A percentile compares a stretch with the other conserved stretches of the same genome.
Evolutionary conservation across 177 flowering plant species (phyloP).

Genomic region (Telopea speciosissima): DNA sequence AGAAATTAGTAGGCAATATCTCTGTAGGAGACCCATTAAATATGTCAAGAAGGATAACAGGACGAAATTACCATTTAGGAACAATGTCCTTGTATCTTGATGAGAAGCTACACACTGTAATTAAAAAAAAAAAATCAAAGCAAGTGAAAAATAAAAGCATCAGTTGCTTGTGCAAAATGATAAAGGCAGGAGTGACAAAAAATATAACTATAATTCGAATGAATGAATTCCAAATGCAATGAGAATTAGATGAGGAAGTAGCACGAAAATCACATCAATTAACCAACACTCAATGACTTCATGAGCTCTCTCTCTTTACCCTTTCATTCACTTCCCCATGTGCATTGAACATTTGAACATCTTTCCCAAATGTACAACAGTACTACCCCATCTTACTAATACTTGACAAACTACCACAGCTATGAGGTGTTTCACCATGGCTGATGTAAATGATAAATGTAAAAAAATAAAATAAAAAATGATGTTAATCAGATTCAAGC

Average conservation of each 20-base stretch:
- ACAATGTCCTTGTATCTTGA: conserved; percentile 63
- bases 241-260: neutral
- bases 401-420: too few species aligned
- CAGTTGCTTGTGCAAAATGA: conserved; percentile 3
- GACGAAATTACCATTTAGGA: conserved; percentile 56
- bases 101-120: conserved; percentile 81
- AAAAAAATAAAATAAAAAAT: too few species aligned
- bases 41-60: neutral
- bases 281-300: neutral
- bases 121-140: neutral
- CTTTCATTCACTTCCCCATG: too few species aligned
- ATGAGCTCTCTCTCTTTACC: too few species aligned
- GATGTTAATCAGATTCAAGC: too few species aligned
- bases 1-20: too few species aligned
- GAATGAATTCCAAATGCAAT: neutral
- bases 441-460: too few species aligned
- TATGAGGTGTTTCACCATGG: too few species aligned
- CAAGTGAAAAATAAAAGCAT: conserved; percentile 6
- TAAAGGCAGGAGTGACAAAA: neutral
- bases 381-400: too few species aligned
- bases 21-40: too few species aligned
- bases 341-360: too few species aligned
- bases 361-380: too few species aligned
- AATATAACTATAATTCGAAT: neutral
- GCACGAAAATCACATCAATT: neutral